A percentile compares a stretch with the other conserved stretches of the same genome.
Conservation (phyloP, 202 grass and related monocot genomes). For the Thinopyrum obtusiflorum region DNA sequence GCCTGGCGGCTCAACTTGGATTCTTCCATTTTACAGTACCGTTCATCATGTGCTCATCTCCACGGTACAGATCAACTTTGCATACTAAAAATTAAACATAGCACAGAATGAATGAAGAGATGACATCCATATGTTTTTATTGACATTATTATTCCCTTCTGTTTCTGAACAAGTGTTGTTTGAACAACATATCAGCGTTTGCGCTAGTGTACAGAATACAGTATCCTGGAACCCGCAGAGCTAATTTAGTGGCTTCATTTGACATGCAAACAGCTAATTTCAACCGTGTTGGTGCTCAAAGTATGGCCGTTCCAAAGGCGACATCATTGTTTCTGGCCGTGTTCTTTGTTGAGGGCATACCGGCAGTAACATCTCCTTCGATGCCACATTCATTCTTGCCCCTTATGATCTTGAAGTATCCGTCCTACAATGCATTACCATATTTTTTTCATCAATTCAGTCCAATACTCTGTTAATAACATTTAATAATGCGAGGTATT, state of each 20-base stretch:
- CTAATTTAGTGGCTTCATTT: not conserved
- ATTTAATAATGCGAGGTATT: not conserved
- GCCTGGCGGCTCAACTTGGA: not conserved
- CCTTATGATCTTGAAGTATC: constrained; percentile 83
- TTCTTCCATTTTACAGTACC: not conserved
- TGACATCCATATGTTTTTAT: not conserved
- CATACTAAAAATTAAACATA: not conserved
- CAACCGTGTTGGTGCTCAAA: constrained; percentile 22
- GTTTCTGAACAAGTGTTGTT: constrained; percentile 1
- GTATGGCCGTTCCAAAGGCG: constrained; percentile 17
- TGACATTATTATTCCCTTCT: not conserved
- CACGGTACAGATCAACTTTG: not conserved
- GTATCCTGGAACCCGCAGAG: not conserved
- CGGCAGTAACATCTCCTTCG: constrained; percentile 64
- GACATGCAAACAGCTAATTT: not conserved
- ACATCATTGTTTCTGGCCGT: constrained; percentile 21
- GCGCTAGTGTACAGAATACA: constrained; percentile 11
- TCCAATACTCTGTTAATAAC: not conserved
- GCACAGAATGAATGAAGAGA: not conserved
- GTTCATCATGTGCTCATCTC: not conserved
- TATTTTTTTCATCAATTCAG: not conserved
- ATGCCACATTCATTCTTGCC: constrained; percentile 75
- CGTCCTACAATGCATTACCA: constrained; percentile 47
- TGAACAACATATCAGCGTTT: not conserved
- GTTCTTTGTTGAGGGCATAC: constrained; percentile 78